Conservation (phyloP, 495 filamentous ascomycete species). For the Astrocystis sublimbata region DNA sequence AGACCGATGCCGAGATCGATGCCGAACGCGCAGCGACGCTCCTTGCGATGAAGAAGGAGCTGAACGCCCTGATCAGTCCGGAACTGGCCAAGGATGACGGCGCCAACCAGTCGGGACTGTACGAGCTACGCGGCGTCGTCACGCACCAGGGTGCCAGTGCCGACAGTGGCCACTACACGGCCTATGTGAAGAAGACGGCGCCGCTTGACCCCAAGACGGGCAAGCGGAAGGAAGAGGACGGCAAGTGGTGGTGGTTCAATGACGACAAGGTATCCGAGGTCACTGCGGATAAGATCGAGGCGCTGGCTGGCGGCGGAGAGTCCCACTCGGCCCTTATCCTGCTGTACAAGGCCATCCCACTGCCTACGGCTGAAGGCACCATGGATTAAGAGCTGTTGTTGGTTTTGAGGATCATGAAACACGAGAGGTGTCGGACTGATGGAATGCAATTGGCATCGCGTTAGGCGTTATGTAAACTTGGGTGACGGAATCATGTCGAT, state of each 20-base stretch:
- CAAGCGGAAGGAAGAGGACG: slow-evolving; percentile 76
- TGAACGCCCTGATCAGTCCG: slow-evolving; percentile 71
- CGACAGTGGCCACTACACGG: slow-evolving; percentile 96
- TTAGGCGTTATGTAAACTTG: slow-evolving; percentile 2
- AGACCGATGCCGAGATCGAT: slow-evolving; percentile 91
- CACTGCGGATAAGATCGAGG: slow-evolving; percentile 84
- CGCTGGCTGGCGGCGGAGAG: slow-evolving; percentile 90
- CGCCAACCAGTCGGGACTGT: slow-evolving; percentile 88
- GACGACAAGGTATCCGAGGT: slow-evolving; percentile 97
- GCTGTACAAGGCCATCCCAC: slow-evolving; percentile 80
- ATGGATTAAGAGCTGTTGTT: slow-evolving; percentile 25
- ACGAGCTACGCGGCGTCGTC: slow-evolving; percentile 90
- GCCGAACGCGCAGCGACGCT: slow-evolving; percentile 75
- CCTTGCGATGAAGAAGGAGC: slow-evolving; percentile 76
- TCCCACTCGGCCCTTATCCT: slow-evolving; percentile 92
- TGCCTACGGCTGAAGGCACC: slow-evolving; percentile 51
- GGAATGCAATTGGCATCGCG: slow-evolving; percentile 8
- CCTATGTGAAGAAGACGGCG: slow-evolving; percentile 91
- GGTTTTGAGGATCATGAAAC: neutral
- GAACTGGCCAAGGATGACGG: slow-evolving; percentile 72
- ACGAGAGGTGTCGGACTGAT: slow-evolving; percentile 16
- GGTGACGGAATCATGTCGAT: neutral
- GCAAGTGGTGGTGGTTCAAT: slow-evolving; percentile 99
- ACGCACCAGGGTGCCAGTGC: slow-evolving; percentile 98
- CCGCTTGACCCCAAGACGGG: slow-evolving; percentile 63